A percentile compares a stretch with the other conserved stretches of the same genome.
These are phyloP conservation scores for Chimonanthus salicifolius DNA, from an alignment of 164 flowering plant species.

Conservation along the genomic window DNA sequence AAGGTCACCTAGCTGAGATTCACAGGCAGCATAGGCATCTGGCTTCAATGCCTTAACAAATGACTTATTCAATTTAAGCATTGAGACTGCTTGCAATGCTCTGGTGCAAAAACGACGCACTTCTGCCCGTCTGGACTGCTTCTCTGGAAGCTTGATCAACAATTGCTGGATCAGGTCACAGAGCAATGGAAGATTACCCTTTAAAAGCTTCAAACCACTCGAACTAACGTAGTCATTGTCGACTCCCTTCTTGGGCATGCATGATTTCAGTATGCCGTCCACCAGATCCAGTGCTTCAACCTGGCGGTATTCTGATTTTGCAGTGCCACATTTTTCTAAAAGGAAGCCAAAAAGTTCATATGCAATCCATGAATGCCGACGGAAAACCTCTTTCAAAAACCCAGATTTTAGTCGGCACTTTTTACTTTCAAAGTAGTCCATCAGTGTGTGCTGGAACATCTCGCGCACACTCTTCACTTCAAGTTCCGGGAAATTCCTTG, in stretches of 20 bases:
- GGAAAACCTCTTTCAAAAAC: constrained; percentile 71
- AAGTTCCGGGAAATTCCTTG: constrained; percentile 34
- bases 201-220: constrained; percentile 27
- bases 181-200: constrained; percentile 34
- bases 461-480: constrained; percentile 42
- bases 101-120: constrained; percentile 59
- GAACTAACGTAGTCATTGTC: constrained; percentile 19
- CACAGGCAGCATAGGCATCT: constrained; percentile 57
- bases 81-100: constrained; percentile 43
- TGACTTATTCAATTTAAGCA: constrained; percentile 33
- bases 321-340: constrained; percentile 52
- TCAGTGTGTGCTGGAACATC: constrained; percentile 37
- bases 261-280: constrained; percentile 43
- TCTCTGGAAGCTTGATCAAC: constrained; percentile 56
- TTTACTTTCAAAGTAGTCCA: constrained; percentile 58
- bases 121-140: constrained; percentile 54
- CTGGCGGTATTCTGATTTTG: constrained; percentile 62
- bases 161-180: constrained; percentile 42
- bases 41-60: constrained; percentile 49
- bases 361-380: constrained; percentile 74
- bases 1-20: constrained; percentile 51
- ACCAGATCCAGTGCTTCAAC: constrained; percentile 72
- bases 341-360: constrained; percentile 51
- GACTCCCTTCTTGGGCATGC: constrained; percentile 19
- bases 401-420: constrained; percentile 64